Evolutionary conservation across 2,329 filamentous ascomycete species (phyloP).

Genomic region (Botrytis tulipae): DNA sequence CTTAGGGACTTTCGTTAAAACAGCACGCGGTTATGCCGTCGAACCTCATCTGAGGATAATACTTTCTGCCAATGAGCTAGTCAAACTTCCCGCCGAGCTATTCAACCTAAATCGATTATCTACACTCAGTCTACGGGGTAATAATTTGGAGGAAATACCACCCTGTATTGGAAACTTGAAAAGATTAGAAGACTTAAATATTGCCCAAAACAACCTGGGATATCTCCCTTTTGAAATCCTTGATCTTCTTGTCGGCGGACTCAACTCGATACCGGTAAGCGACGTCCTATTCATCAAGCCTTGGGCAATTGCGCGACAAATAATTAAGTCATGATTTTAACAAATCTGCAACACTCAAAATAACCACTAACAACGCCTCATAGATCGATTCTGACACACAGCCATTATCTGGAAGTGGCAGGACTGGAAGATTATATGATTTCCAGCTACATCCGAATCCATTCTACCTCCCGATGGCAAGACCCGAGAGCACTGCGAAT

Average conservation of each 20-base stretch:
- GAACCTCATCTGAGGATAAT: slow-evolving; percentile 61
- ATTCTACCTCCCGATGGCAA: slow-evolving; percentile 47
- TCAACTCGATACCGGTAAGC: not conserved
- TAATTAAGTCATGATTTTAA: not conserved
- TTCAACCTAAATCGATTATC: slow-evolving; percentile 62
- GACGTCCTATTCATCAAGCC: not conserved
- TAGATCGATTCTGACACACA: not conserved
- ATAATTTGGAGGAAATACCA: slow-evolving; percentile 60
- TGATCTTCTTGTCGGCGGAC: slow-evolving; percentile 25
- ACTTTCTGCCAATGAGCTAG: slow-evolving; percentile 58
- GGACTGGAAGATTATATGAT: slow-evolving; percentile 45
- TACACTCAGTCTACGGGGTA: slow-evolving; percentile 64
- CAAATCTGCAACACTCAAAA: not conserved
- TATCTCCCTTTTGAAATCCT: slow-evolving; percentile 49
- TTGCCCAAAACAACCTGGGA: slow-evolving; percentile 62
- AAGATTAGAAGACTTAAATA: slow-evolving; percentile 61
- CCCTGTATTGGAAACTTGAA: slow-evolving; percentile 55
- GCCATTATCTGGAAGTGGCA: not conserved
- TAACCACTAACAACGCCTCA: not conserved
- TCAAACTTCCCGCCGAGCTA: slow-evolving; percentile 55
- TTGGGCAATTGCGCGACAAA: not conserved
- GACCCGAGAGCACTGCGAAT: not conserved
- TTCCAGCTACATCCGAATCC: slow-evolving; percentile 64
- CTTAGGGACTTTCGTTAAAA: slow-evolving; percentile 50
- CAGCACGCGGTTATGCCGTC: slow-evolving; percentile 47